Evolutionary conservation across 768 basidiomycete genomes (phyloP).

Genomic region (Phanerochaete sordida): DNA sequence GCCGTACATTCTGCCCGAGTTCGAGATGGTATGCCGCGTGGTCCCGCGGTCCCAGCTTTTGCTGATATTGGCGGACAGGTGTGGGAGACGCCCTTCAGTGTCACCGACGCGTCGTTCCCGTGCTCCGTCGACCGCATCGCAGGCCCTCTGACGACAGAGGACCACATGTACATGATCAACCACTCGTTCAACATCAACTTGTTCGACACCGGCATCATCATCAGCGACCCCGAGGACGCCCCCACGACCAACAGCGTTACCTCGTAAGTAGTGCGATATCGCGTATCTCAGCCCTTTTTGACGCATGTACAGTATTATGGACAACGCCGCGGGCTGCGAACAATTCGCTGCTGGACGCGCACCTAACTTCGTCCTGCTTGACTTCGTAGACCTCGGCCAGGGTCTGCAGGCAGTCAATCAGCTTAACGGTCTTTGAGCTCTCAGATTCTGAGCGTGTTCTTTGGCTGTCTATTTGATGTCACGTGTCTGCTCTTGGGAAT

Average conservation of each 20-base stretch:
- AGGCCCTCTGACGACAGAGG: conserved; percentile 43
- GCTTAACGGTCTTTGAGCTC: conserved; percentile 39
- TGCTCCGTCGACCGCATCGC: conserved; percentile 49
- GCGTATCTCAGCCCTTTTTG: neutral
- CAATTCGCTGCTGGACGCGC: conserved; percentile 40
- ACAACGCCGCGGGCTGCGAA: conserved; percentile 40
- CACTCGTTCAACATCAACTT: conserved; percentile 49
- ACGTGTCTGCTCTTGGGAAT: too few species aligned
- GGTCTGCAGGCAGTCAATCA: conserved; percentile 39
- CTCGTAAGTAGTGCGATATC: conserved; percentile 20
- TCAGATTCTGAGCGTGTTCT: neutral
- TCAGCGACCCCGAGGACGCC: conserved; percentile 26
- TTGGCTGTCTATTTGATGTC: too few species aligned
- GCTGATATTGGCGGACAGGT: conserved; percentile 26
- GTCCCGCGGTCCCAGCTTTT: neutral
- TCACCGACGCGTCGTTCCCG: conserved; percentile 47
- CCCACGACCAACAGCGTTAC: conserved; percentile 27
- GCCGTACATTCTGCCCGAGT: conserved; percentile 54
- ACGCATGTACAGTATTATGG: conserved; percentile 31
- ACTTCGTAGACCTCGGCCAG: conserved; percentile 48
- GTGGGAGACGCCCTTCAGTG: conserved; percentile 56
- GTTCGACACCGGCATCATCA: conserved; percentile 22
- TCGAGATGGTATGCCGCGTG: conserved; percentile 40
- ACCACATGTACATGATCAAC: conserved; percentile 60
- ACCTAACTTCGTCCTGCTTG: conserved; percentile 52